Conservation (phyloP, 805 yeast species). For the Sugiyamaella lignohabitans region DNA sequence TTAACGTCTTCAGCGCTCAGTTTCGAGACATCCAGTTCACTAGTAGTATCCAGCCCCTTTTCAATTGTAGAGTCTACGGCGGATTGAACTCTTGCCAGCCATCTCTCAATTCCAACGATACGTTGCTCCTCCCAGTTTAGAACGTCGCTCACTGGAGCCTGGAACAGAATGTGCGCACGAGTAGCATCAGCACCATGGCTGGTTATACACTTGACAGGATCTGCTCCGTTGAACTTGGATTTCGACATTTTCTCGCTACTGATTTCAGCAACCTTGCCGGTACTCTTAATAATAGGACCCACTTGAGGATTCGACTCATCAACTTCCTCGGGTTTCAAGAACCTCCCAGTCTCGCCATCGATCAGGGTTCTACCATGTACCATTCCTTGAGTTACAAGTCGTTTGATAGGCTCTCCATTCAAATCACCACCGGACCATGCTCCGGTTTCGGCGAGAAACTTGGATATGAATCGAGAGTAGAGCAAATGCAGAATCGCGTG, state of each 20-base stretch:
- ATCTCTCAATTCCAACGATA: slow-evolving; percentile 80
- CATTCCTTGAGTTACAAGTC: slow-evolving; percentile 92
- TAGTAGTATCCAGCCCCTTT: neutral
- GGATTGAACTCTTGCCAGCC: slow-evolving; percentile 59
- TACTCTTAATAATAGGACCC: slow-evolving; percentile 41
- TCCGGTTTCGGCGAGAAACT: slow-evolving; percentile 63
- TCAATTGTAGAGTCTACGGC: slow-evolving; percentile 6
- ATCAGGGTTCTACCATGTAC: slow-evolving; percentile 84
- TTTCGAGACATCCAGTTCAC: slow-evolving; percentile 14
- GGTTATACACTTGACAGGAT: slow-evolving; percentile 69
- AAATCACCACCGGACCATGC: slow-evolving; percentile 55
- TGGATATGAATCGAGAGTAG: slow-evolving; percentile 79
- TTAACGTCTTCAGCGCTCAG: slow-evolving; percentile 42
- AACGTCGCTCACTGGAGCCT: slow-evolving; percentile 78
- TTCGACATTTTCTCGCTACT: slow-evolving; percentile 93
- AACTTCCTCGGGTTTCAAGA: slow-evolving; percentile 73
- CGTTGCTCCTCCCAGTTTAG: slow-evolving; percentile 87
- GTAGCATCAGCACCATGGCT: slow-evolving; percentile 90
- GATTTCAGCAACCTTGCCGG: slow-evolving; percentile 48
- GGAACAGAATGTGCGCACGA: slow-evolving; percentile 87
- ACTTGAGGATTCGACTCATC: slow-evolving; percentile 33
- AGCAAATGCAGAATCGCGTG: slow-evolving; percentile 91
- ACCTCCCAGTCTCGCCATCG: slow-evolving; percentile 67
- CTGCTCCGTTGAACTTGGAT: slow-evolving; percentile 91
- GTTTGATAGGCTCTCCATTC: slow-evolving; percentile 73